A percentile compares a stretch with the other conserved stretches of the same genome.
Conservation (phyloP, 2,329 filamentous ascomycete genomes). For the Colletotrichum sp. region DNA sequence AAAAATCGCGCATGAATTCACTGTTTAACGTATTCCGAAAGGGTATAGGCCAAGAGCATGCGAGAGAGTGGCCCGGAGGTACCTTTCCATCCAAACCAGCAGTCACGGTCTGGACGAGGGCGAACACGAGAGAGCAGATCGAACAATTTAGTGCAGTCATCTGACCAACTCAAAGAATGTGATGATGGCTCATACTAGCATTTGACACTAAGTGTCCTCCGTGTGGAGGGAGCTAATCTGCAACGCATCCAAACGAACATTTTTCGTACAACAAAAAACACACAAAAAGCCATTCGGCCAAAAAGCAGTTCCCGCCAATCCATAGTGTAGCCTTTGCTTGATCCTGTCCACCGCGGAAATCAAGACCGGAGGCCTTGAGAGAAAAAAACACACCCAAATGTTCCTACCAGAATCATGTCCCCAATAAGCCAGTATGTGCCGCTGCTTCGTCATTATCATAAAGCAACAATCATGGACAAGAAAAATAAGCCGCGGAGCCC, state of each 20-base stretch:
- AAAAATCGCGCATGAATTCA: background rate
- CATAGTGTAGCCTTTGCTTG: background rate
- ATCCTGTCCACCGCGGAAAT: background rate
- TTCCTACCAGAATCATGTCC: background rate
- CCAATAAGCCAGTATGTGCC: slow-evolving; percentile 19
- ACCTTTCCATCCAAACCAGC: background rate
- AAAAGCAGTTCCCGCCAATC: background rate
- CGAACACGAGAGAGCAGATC: background rate
- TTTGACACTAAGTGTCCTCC: slow-evolving; percentile 5
- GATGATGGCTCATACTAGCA: slow-evolving; percentile 6
- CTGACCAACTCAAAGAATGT: background rate
- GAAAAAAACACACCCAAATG: background rate
- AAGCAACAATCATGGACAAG: slow-evolving; percentile 21
- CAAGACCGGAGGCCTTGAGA: background rate
- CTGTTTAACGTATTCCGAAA: background rate
- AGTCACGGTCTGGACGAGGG: background rate
- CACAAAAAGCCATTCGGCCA: background rate
- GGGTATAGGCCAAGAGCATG: background rate
- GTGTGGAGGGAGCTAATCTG: background rate
- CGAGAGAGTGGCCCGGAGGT: background rate
- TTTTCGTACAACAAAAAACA: background rate
- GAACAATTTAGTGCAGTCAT: background rate
- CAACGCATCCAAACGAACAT: background rate
- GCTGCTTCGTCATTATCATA: slow-evolving; percentile 23
- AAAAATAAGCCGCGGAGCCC: slow-evolving; percentile 17